Percentiles rank a stretch among this genome's conserved stretches.
Conservation (phyloP, 345 rosid genomes). For the sweet orange (Citrus sinensis) region DNA sequence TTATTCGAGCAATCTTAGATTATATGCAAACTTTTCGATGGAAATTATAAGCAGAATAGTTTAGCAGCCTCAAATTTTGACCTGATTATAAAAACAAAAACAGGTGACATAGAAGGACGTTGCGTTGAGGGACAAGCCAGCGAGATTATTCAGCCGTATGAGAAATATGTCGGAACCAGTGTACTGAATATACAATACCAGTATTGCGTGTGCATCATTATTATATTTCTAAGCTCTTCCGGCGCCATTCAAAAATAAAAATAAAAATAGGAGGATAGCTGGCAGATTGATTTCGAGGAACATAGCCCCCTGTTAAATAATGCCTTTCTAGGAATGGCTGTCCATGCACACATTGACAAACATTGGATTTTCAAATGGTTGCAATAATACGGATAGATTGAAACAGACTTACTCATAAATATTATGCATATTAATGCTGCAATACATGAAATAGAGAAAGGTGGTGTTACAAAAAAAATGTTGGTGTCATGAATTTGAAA, state of each 20-base stretch:
- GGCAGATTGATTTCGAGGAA: background rate
- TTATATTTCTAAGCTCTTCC: no score
- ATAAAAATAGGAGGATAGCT: background rate
- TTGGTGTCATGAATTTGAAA: no score
- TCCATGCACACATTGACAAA: background rate
- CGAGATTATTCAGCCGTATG: background rate
- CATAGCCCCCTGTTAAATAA: background rate
- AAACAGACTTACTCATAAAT: background rate
- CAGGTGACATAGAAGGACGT: background rate
- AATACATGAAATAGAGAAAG: background rate
- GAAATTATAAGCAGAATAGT: no score
- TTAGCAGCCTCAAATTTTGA: no score
- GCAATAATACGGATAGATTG: background rate
- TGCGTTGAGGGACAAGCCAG: conserved; percentile 26
- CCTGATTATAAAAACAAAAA: no score
- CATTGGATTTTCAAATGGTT: background rate
- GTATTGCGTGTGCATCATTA: background rate
- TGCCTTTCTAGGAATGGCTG: background rate
- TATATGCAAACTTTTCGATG: no score
- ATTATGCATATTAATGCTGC: background rate
- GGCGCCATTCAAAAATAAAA: no score
- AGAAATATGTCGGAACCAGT: background rate
- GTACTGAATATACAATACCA: background rate
- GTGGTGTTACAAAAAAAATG: no score
- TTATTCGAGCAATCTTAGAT: no score